Evolutionary conservation across 2,329 filamentous ascomycete species (phyloP).

Genomic region (Alternaria metachromatica): DNA sequence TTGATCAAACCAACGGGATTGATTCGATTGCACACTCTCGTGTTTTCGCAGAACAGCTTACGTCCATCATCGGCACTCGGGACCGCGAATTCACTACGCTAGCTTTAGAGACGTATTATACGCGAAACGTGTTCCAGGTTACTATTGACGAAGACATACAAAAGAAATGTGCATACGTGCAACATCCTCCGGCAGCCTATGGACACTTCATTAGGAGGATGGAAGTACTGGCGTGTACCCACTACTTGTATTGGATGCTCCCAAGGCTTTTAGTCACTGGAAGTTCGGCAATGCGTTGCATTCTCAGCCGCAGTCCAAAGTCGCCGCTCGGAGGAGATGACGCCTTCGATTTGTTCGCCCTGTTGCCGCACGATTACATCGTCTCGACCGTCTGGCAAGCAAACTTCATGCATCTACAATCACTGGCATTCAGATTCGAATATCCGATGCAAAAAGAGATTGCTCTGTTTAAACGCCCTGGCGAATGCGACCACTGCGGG

Average conservation of each 20-base stretch:
- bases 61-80: background rate
- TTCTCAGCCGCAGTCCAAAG: background rate
- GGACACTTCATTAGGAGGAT: background rate
- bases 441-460: background rate
- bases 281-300: background rate
- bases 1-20: background rate
- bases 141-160: no score
- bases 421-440: background rate
- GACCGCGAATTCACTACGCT: background rate
- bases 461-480: background rate
- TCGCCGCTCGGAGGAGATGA: background rate
- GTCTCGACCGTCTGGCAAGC: background rate
- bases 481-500: background rate
- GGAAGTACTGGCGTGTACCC: background rate
- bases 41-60: background rate
- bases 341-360: no score
- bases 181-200: background rate
- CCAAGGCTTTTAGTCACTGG: no score
- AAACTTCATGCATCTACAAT: background rate
- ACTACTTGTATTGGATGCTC: background rate
- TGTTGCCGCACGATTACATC: no score
- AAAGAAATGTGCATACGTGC: no score
- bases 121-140: background rate
- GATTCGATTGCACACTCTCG: background rate
- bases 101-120: background rate